Conservation (phyloP, 257 asterid species). For the Solanum sitiens region DNA sequence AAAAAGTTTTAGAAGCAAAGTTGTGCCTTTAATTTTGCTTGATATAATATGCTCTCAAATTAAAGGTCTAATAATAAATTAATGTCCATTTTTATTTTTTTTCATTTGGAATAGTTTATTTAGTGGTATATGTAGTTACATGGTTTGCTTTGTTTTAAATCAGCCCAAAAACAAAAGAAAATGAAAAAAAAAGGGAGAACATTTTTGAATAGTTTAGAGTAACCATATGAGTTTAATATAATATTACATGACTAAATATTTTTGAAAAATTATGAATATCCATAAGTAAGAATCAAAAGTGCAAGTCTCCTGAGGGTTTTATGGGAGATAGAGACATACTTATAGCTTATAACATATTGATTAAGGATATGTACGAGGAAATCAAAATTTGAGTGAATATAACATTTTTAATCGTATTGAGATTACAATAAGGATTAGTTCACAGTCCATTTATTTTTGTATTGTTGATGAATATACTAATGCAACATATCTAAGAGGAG, state of each 20-base stretch:
- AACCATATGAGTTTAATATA: neutral
- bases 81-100: neutral
- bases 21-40: neutral
- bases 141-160: too few relatives aligned
- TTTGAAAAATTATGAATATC: too few relatives aligned
- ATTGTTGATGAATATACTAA: neutral
- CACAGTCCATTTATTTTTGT: neutral
- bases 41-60: neutral
- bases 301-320: too few relatives aligned
- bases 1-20: neutral
- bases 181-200: neutral
- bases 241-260: too few relatives aligned
- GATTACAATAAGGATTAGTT: neutral
- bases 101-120: too few relatives aligned
- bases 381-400: neutral
- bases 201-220: neutral
- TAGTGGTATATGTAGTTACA: too few relatives aligned
- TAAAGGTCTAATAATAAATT: neutral
- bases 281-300: too few relatives aligned
- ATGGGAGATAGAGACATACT: neutral
- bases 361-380: neutral
- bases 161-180: neutral
- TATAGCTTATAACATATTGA: neutral
- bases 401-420: neutral
- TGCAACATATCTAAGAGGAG: fast-evolving